Percentiles rank a stretch among this genome's conserved stretches.
These are phyloP conservation scores for Trypanosoma melophagium DNA, from an alignment of 208 protist species.

Conservation along the genomic window DNA sequence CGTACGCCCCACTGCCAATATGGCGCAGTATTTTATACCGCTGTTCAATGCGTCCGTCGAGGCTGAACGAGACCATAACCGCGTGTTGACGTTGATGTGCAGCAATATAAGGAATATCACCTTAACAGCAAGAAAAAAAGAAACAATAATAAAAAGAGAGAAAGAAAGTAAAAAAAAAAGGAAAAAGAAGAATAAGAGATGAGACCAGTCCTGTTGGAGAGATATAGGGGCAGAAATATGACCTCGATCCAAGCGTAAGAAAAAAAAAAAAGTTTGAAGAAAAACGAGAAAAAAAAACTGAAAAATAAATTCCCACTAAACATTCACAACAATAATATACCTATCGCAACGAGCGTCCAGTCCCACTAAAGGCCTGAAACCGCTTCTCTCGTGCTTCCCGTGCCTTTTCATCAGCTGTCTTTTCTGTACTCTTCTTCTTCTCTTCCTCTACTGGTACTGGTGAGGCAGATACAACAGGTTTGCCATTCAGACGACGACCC, in stretches of 20 bases:
- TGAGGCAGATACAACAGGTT: background rate
- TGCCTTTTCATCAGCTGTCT: slow-evolving; percentile 16
- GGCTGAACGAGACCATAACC: slow-evolving; percentile 70
- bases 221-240: too few relatives aligned
- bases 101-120: background rate
- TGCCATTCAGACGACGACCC: slow-evolving; percentile 23
- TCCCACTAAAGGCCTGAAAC: slow-evolving; percentile 36
- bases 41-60: slow-evolving; percentile 92
- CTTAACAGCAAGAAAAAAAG: slow-evolving; percentile 3
- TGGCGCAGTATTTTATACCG: slow-evolving; percentile 93
- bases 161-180: background rate
- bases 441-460: slow-evolving; percentile 4
- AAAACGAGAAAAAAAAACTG: background rate
- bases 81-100: background rate
- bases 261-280: too few relatives aligned
- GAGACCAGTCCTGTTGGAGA: too few relatives aligned
- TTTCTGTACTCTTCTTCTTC: background rate
- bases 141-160: slow-evolving; percentile 5
- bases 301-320: slow-evolving; percentile 19
- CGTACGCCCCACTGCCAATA: slow-evolving; percentile 95
- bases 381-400: slow-evolving; percentile 39
- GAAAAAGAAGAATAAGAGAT: too few relatives aligned
- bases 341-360: slow-evolving; percentile 6
- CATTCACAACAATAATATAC: slow-evolving; percentile 2
- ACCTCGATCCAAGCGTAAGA: too few relatives aligned